Percentiles rank a stretch among this genome's conserved stretches.
Conservation (phyloP, 371 early-diverging fungal species). For the Dipsacomyces acuminosporus region DNA sequence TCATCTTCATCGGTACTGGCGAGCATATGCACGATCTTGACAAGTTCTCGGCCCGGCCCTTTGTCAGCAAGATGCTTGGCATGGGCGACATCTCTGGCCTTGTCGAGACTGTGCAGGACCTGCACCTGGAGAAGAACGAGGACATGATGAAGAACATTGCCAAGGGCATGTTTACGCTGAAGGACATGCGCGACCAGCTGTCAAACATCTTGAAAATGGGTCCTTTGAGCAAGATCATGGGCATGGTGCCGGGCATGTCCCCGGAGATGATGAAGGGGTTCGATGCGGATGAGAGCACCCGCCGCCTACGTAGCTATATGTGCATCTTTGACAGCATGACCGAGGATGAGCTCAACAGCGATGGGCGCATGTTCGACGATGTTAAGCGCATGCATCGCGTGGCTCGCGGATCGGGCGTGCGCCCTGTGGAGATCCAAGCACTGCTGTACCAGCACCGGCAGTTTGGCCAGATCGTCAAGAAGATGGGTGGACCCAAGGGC, state of each 20-base stretch:
- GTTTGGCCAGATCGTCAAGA: conserved; percentile 93
- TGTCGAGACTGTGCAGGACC: conserved; percentile 89
- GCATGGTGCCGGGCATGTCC: conserved; percentile 97
- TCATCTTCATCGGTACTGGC: conserved; percentile 98
- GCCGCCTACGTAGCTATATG: conserved; percentile 81
- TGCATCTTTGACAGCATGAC: conserved; percentile 98
- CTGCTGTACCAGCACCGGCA: conserved; percentile 77
- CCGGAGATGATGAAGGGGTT: conserved; percentile 75
- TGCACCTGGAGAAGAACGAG: conserved; percentile 84
- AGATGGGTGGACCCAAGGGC: conserved; percentile 92
- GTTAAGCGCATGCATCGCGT: conserved; percentile 81
- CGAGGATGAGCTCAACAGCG: conserved; percentile 88
- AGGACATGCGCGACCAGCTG: conserved; percentile 97
- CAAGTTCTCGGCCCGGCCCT: conserved; percentile 88
- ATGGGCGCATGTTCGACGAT: conserved; percentile 79
- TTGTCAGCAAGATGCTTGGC: conserved; percentile 94
- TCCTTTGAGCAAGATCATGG: conserved; percentile 92
- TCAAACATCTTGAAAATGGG: conserved; percentile 94
- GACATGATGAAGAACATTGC: conserved; percentile 92
- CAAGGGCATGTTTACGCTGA: conserved; percentile 89
- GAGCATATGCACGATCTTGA: conserved; percentile 99
- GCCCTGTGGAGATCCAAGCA: conserved; percentile 80
- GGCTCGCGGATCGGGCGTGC: conserved; percentile 88
- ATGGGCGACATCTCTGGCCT: conserved; percentile 96
- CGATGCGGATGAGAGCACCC: conserved; percentile 70